A percentile compares a stretch with the other conserved stretches of the same genome.
Conservation (phyloP, 2,329 filamentous ascomycete genomes). For the Trichophyton simii region DNA sequence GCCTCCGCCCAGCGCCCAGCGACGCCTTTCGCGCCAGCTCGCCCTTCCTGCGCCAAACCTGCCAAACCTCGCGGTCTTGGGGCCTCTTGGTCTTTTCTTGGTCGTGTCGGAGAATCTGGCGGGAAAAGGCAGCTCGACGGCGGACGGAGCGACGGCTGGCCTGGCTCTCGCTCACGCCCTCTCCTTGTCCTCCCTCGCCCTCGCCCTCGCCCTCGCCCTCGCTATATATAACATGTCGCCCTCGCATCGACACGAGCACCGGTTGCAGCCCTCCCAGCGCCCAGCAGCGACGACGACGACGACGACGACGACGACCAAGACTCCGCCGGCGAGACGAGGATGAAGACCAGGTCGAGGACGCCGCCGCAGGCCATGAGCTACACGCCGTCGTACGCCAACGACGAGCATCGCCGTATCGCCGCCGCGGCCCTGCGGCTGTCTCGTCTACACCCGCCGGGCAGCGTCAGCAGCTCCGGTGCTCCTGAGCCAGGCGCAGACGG, state of each 20-base stretch:
- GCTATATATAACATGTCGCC: neutral
- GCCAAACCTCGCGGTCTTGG: neutral
- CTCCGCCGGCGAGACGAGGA: neutral
- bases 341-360: neutral
- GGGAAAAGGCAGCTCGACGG: neutral
- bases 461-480: neutral
- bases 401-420: slow-evolving; percentile 2
- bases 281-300: too few species aligned
- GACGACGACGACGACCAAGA: neutral
- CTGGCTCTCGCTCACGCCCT: neutral
- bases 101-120: slow-evolving; percentile 2
- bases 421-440: slow-evolving; percentile 4
- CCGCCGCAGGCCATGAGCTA: neutral
- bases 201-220: neutral
- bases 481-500: neutral
- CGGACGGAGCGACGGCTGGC: neutral
- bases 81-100: neutral
- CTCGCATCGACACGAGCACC: too few species aligned
- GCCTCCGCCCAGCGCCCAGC: neutral
- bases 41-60: neutral
- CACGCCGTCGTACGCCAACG: slow-evolving; percentile 1
- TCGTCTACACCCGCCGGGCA: neutral
- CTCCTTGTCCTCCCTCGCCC: too few species aligned
- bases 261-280: too few species aligned
- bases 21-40: neutral